Conservation (phyloP, 257 asterid species). For the Primulina tabacum region DNA sequence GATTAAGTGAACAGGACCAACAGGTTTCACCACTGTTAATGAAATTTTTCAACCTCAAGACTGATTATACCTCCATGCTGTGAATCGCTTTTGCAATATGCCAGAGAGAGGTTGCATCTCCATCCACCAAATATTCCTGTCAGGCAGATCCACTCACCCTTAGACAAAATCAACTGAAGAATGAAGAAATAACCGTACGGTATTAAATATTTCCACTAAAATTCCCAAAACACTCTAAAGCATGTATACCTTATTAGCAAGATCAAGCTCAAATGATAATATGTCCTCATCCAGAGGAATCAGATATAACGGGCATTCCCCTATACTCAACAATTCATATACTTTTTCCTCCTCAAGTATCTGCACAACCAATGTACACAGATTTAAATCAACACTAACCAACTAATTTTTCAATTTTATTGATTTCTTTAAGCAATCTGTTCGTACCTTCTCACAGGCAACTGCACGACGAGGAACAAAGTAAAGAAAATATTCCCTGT, state of each 20-base stretch:
- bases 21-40: conserved; percentile 9
- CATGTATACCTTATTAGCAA: conserved; percentile 68
- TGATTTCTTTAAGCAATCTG: background rate
- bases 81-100: conserved; percentile 93
- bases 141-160: conserved; percentile 28
- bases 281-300: conserved; percentile 93
- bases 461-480: conserved; percentile 96
- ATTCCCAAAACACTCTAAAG: conserved; percentile 16
- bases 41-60: conserved; percentile 6
- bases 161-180: conserved; percentile 28
- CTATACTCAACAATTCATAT: conserved; percentile 67
- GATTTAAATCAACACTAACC: conserved; percentile 11
- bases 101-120: conserved; percentile 89
- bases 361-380: conserved; percentile 35
- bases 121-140: conserved; percentile 82
- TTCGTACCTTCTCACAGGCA: conserved; percentile 84
- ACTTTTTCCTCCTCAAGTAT: conserved; percentile 93
- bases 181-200: background rate
- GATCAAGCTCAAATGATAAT: conserved; percentile 88
- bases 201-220: background rate
- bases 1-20: conserved; percentile 13
- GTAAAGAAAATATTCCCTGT: conserved; percentile 80
- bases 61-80: conserved; percentile 72
- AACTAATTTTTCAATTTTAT: conserved; percentile 3
- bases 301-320: conserved; percentile 81